Evolutionary conservation across 2,329 filamentous ascomycete species (phyloP).

Genomic region (Trichoderma citrinoviride): DNA sequence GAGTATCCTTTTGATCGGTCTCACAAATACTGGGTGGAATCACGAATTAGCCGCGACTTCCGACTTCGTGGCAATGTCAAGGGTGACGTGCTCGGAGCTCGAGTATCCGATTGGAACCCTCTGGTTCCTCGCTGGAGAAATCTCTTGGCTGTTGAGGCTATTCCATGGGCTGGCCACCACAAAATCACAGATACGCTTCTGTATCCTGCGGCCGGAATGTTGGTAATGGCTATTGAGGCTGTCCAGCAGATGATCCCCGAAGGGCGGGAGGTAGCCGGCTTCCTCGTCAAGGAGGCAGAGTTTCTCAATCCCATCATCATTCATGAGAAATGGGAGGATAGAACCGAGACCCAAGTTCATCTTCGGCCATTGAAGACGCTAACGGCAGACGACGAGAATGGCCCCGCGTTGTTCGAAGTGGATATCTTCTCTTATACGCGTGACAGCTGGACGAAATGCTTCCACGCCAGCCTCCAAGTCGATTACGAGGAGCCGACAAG

Average conservation of each 20-base stretch:
- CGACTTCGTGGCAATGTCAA: constrained; percentile 28
- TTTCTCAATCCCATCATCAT: not conserved
- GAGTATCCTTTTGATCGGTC: constrained; percentile 25
- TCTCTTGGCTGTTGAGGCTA: constrained; percentile 22
- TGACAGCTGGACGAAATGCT: constrained; percentile 15
- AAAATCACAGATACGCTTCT: constrained; percentile 39
- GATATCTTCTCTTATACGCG: constrained; percentile 2
- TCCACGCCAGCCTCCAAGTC: constrained; percentile 2
- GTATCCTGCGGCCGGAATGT: constrained; percentile 44
- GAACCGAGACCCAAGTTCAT: constrained; percentile 14
- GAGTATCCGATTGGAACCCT: constrained; percentile 31
- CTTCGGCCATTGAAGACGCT: not conserved
- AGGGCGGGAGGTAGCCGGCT: not conserved
- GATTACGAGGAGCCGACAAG: not conserved
- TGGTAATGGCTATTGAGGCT: constrained; percentile 45
- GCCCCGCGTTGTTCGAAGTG: not conserved
- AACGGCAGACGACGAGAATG: not conserved
- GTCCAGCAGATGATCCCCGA: constrained; percentile 22
- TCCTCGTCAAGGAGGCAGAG: constrained; percentile 1
- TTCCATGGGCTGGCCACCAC: constrained; percentile 48
- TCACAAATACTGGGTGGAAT: constrained; percentile 19
- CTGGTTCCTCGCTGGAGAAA: constrained; percentile 39
- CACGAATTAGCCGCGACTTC: constrained; percentile 21
- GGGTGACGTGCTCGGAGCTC: constrained; percentile 34
- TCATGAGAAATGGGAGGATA: not conserved